These are phyloP conservation scores for Colletotrichum higginsianum DNA, from an alignment of 2,329 filamentous ascomycete genomes.

Conservation along the genomic window DNA sequence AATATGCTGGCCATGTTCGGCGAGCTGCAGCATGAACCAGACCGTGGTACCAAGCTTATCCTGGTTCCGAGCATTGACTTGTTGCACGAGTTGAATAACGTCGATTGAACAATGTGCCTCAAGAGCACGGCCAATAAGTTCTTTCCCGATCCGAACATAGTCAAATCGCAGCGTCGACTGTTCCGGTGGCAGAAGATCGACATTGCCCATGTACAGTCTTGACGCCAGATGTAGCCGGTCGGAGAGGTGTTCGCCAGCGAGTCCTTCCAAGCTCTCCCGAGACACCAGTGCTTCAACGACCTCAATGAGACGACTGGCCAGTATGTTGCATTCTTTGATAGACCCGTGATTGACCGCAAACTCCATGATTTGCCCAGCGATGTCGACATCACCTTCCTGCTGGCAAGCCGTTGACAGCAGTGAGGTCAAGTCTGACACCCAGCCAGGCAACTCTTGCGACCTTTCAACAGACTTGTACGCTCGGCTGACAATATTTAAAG, in stretches of 20 bases:
- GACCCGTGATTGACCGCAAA: slow-evolving; percentile 23
- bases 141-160: slow-evolving; percentile 27
- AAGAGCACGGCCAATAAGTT: slow-evolving; percentile 17
- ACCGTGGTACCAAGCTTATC: slow-evolving; percentile 5
- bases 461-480: slow-evolving; percentile 25
- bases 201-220: slow-evolving; percentile 30
- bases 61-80: slow-evolving; percentile 7
- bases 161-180: neutral
- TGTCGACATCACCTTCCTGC: slow-evolving; percentile 18
- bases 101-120: neutral
- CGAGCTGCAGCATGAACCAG: slow-evolving; percentile 34
- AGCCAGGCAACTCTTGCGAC: slow-evolving; percentile 24
- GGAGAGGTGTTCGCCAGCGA: neutral
- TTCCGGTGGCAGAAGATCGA: slow-evolving; percentile 3
- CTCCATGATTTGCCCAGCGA: slow-evolving; percentile 33
- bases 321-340: slow-evolving; percentile 10
- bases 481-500: slow-evolving; percentile 30
- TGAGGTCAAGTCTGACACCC: slow-evolving; percentile 35
- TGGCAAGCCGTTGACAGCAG: slow-evolving; percentile 36
- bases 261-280: neutral
- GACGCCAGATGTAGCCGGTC: slow-evolving; percentile 19
- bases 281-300: slow-evolving; percentile 23
- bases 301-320: slow-evolving; percentile 24
- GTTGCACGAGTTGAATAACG: slow-evolving; percentile 10
- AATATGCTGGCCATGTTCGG: slow-evolving; percentile 4